Conservation (phyloP, 139 green algal species). For the Picochlorum sp. region DNA sequence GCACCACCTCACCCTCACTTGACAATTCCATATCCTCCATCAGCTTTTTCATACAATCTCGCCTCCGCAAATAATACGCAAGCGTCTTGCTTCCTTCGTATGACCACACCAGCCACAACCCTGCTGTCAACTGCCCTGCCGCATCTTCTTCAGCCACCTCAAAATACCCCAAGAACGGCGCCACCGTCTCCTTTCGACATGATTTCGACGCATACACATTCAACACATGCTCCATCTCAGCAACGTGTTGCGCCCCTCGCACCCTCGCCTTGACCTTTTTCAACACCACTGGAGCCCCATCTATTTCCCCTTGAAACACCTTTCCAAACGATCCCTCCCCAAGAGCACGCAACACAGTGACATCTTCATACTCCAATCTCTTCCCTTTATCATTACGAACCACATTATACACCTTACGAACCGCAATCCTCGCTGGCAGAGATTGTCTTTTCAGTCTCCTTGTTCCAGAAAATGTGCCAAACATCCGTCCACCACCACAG, state of each 20-base stretch:
- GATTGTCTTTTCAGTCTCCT: not conserved
- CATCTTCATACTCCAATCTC: not conserved
- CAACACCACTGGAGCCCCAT: conserved; percentile 46
- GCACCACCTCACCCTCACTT: conserved; percentile 40
- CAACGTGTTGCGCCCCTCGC: conserved; percentile 63
- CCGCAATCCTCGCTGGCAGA: not conserved
- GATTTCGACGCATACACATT: conserved; percentile 58
- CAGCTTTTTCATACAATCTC: conserved; percentile 56
- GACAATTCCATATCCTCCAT: conserved; percentile 66
- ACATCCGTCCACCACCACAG: too few species aligned
- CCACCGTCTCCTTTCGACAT: conserved; percentile 45
- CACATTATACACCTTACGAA: not conserved
- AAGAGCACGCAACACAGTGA: conserved; percentile 7
- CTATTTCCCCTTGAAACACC: conserved; percentile 31
- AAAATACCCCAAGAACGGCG: conserved; percentile 66
- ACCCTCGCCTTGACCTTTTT: conserved; percentile 61
- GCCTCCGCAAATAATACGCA: conserved; percentile 53
- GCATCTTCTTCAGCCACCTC: conserved; percentile 33
- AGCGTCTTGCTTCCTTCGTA: conserved; percentile 73
- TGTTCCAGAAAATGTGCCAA: not conserved
- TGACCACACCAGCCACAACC: conserved; percentile 78
- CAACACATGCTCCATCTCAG: conserved; percentile 72
- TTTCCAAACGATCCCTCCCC: conserved; percentile 42
- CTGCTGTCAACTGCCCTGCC: conserved; percentile 49
- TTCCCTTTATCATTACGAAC: conserved; percentile 9